Base-by-base conservation (phyloP, 164 flowering plant genomes). In the Piper longum region DNA sequence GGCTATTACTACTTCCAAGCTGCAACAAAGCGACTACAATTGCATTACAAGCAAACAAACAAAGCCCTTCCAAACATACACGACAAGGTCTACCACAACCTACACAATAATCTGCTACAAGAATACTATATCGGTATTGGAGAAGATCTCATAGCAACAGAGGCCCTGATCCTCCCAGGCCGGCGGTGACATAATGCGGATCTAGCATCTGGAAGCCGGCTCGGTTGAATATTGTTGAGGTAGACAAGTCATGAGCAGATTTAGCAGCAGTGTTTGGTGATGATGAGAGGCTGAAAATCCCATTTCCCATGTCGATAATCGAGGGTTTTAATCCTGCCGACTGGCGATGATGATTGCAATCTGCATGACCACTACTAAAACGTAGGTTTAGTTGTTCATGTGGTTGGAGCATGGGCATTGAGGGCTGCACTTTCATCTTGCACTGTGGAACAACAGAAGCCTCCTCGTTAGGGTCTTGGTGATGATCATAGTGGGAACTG, bases 171-270 rank as follows among this genome's bases (percentile, higher is more conserved):
- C 67, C 78, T 62, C 51, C 78, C 43, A 64, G 60, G 60, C 62
- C 58, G 56, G 59, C 56, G 56, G 59, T 62, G 61, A 66, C 16
- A 26, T 54, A 42, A 57, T 63, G 63, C 56, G 69, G 59, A 75
- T 77, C 80, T 59, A 72, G 59, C 70, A 76, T 72, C 67, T 74
- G 75, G 72, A 75, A 67, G 69, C 68, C 60, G 45, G 72, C 40
- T 68, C 68, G 67, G 73, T 67, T 71, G 69, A 78, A 72, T 71
- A 76, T 69, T 65, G 65, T 56, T 67, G 84, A 72, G 64, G 76
- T 67, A 61, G 82, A 74, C 73, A 66, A 66, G 36, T 75, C 83
- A 69, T 75, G 70, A 40, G 55, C 41, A 48, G 36, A 26, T 26
- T 56, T 19, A 3, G 48, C 61, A 16, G 61, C 69, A 17, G 69